A percentile compares a stretch with the other conserved stretches of the same genome.
Conservation (phyloP, 176 grass and related monocot genomes). For the Oryza meridionalis region DNA sequence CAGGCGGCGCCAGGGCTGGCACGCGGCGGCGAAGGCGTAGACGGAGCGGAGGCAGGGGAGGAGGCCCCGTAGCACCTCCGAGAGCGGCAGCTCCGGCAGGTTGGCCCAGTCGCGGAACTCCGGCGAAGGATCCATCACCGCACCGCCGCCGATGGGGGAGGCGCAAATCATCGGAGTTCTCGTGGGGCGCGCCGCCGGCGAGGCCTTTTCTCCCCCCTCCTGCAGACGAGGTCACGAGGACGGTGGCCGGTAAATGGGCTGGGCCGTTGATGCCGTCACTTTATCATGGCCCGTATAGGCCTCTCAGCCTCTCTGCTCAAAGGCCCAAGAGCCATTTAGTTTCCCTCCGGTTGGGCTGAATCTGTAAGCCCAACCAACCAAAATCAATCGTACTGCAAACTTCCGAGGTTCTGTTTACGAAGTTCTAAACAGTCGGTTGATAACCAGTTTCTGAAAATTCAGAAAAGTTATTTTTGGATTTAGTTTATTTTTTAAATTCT, state of each 20-base stretch:
- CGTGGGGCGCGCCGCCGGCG: background rate
- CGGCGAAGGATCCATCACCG: background rate
- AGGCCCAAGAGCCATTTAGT: background rate
- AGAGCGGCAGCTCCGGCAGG: constrained; percentile 42
- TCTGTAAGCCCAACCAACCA: background rate
- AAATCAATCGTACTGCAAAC: no score
- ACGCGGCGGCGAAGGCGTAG: constrained; percentile 41
- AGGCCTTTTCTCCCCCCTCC: background rate
- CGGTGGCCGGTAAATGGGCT: background rate
- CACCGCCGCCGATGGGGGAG: background rate
- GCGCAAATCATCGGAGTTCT: background rate
- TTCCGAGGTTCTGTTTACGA: no score
- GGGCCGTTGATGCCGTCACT: background rate
- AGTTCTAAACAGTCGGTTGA: no score
- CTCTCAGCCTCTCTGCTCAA: background rate
- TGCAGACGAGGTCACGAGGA: no score
- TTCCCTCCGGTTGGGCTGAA: background rate
- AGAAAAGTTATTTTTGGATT: no score
- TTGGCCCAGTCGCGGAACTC: constrained; percentile 36
- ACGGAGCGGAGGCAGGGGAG: constrained; percentile 46
- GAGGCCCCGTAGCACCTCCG: constrained; percentile 46
- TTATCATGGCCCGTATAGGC: no score
- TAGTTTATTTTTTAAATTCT: no score
- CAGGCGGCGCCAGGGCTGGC: constrained; percentile 41
- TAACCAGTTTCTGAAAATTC: no score